phyloP scores from a whole-genome alignment of 441 rosid genomes.

The Euphorbia celastroides region DNA sequence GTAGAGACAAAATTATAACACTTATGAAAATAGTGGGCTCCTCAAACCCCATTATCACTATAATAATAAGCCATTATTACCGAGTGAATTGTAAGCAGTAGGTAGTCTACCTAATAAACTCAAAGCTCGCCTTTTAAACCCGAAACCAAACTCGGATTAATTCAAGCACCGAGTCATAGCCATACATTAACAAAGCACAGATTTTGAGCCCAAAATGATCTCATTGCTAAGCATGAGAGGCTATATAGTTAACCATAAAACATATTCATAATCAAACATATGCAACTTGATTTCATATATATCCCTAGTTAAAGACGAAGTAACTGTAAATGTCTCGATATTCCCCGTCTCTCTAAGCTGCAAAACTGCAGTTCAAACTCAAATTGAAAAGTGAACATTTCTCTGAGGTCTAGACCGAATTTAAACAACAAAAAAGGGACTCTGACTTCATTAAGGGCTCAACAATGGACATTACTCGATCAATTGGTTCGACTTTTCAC shows the following conservation, averaged over 20 bases:
- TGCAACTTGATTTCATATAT: constrained; percentile 12
- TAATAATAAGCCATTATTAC: no score
- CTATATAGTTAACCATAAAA: background rate
- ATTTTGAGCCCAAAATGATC: no score
- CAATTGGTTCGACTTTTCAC: constrained; percentile 20
- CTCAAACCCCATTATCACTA: background rate
- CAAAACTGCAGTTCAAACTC: constrained; percentile 22
- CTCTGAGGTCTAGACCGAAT: constrained; percentile 24
- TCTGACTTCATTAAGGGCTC: constrained; percentile 15
- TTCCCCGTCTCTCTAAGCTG: constrained; percentile 20
- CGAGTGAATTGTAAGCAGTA: no score
- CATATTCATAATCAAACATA: background rate
- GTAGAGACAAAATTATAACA: constrained; percentile 2
- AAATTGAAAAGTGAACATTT: constrained; percentile 13
- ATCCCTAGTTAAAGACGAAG: constrained; percentile 17
- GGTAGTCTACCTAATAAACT: no score
- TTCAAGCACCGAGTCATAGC: no score
- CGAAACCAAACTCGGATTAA: no score
- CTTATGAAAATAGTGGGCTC: background rate
- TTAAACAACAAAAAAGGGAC: constrained; percentile 22
- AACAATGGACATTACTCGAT: constrained; percentile 7
- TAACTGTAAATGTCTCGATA: constrained; percentile 20
- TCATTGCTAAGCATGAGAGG: background rate
- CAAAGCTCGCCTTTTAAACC: no score
- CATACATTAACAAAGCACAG: no score